Percentiles rank a stretch among this genome's conserved stretches.
Conservation (phyloP, 1,284 basidiomycete genomes). For the Tetrapyrgos nigripes region DNA sequence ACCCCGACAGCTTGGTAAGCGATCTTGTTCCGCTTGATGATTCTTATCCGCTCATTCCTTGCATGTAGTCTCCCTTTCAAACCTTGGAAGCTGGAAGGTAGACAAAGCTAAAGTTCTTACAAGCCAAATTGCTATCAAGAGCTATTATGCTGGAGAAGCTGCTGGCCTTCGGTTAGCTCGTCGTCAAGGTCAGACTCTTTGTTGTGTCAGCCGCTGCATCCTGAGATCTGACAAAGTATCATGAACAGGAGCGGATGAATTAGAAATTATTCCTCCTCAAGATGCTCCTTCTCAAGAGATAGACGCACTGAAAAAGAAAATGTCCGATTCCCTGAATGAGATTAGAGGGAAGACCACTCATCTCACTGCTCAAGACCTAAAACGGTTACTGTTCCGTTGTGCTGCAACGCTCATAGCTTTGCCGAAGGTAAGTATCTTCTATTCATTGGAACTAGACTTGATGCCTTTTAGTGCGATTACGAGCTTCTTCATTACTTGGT, state of each 20-base stretch:
- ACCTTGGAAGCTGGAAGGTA: conserved; percentile 64
- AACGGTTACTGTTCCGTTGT: conserved; percentile 87
- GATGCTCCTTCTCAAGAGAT: conserved; percentile 65
- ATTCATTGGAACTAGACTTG: conserved; percentile 4
- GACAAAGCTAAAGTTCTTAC: conserved; percentile 82
- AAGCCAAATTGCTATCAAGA: conserved; percentile 85
- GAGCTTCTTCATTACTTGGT: conserved; percentile 91
- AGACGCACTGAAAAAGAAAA: conserved; percentile 70
- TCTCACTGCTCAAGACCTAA: conserved; percentile 81
- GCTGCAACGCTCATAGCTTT: conserved; percentile 81
- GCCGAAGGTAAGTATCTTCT: conserved; percentile 55
- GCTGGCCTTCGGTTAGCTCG: conserved; percentile 79
- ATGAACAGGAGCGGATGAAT: conserved; percentile 52
- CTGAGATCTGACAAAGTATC: conserved; percentile 18
- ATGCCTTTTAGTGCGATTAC: conserved; percentile 71
- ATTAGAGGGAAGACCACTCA: conserved; percentile 76
- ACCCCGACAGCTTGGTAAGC: conserved; percentile 79
- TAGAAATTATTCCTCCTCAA: conserved; percentile 69
- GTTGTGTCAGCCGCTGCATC: neutral
- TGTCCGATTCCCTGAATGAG: conserved; percentile 71
- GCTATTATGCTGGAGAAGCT: conserved; percentile 87
- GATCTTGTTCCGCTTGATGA: neutral
- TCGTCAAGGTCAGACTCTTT: conserved; percentile 48
- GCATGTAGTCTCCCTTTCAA: conserved; percentile 62
- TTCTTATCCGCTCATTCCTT: neutral